Evolutionary conservation across 2,329 filamentous ascomycete species (phyloP).

Genomic region (Cytospora chrysosperma): DNA sequence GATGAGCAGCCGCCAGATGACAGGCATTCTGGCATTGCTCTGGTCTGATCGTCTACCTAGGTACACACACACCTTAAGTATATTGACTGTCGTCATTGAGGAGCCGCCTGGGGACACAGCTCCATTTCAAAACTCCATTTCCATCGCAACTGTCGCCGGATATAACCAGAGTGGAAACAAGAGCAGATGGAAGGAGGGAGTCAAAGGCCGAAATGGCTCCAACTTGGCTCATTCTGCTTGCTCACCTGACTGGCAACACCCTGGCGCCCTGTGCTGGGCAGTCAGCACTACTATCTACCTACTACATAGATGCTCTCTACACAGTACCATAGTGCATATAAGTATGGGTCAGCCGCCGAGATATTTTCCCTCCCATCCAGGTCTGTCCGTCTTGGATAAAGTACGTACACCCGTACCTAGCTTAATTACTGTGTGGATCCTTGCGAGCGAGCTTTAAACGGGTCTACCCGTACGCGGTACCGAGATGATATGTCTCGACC

Average conservation of each 20-base stretch:
- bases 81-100: background rate
- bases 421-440: constrained; percentile 15
- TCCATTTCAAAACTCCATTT: background rate
- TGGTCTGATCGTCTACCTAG: too few species aligned
- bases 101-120: background rate
- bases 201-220: background rate
- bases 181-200: background rate
- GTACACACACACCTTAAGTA: background rate
- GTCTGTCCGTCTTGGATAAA: background rate
- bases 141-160: background rate
- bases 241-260: too few species aligned
- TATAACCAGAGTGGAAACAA: background rate
- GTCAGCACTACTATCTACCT: background rate
- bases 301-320: too few species aligned
- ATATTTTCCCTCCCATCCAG: background rate
- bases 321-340: too few species aligned
- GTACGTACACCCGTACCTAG: too few species aligned
- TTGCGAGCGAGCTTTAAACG: constrained; percentile 10
- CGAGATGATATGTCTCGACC: background rate
- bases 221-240: background rate
- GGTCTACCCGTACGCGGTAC: constrained; percentile 11
- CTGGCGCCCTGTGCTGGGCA: too few species aligned
- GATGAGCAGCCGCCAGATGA: too few species aligned
- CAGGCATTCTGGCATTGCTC: too few species aligned
- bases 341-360: too few species aligned